Evolutionary conservation across 1,284 basidiomycete genomes (phyloP).

Genomic region (Coniferiporia weirii): DNA sequence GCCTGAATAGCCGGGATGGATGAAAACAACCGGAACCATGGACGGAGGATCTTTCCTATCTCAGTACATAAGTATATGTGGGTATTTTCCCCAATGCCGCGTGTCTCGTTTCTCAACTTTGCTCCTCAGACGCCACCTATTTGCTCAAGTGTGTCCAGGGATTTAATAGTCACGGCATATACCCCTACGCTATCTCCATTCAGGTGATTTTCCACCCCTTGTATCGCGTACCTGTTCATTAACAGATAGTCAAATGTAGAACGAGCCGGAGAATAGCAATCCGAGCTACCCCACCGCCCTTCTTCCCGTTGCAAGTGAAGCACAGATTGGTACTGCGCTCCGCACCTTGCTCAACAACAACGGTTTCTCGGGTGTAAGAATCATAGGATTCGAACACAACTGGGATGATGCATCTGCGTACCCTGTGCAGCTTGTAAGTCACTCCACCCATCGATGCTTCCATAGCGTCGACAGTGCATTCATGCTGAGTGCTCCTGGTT

Average conservation of each 20-base stretch:
- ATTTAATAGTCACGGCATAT: constrained; percentile 42
- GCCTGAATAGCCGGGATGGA: constrained; percentile 48
- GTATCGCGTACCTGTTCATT: neutral
- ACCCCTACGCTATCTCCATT: constrained; percentile 45
- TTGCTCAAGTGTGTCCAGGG: constrained; percentile 50
- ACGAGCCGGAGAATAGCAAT: constrained; percentile 49
- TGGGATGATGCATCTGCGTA: constrained; percentile 46
- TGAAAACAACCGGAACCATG: constrained; percentile 46
- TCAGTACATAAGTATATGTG: constrained; percentile 32
- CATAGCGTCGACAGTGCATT: neutral
- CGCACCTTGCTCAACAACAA: constrained; percentile 44
- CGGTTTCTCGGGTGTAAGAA: constrained; percentile 39
- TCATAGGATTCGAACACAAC: constrained; percentile 50
- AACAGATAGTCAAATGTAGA: constrained; percentile 22
- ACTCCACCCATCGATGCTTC: too few relatives aligned
- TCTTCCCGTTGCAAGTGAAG: constrained; percentile 38
- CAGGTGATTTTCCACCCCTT: constrained; percentile 26
- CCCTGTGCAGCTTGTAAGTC: constrained; percentile 33
- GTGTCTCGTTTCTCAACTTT: neutral
- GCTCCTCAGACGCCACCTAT: constrained; percentile 42
- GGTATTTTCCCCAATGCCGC: constrained; percentile 11
- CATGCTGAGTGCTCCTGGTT: constrained; percentile 5
- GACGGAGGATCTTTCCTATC: constrained; percentile 41
- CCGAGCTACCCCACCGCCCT: constrained; percentile 47
- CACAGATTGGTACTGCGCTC: constrained; percentile 40